Base-by-base conservation (phyloP, 306 rosid species). In the Quercus cerris region DNA sequence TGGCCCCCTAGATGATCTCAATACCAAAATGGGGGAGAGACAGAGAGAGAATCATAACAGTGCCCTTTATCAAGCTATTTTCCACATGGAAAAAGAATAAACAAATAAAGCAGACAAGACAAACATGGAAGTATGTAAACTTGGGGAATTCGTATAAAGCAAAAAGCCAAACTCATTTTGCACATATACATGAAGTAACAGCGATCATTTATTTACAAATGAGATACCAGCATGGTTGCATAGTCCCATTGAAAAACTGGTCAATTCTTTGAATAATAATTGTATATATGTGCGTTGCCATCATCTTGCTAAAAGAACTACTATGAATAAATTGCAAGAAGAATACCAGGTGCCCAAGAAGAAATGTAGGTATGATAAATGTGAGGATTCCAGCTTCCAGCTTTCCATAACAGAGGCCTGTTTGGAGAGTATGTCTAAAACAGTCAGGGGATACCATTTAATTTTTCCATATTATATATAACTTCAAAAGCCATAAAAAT, bases 381-480 rank as follows among this genome's bases (percentile, higher is more conserved):
- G 94, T 93, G 71, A 94, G 94, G 74, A 90, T 6, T 82, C 95
- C 97, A 62, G 97, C 99, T 90, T 94, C 97, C 38, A 90, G 90
- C 87, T 94, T 93, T 52, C 95, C 99, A 63, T 93, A 94, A 89
- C 97, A 94, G n/a, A 94, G 89, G 84, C 98, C 98, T 92, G 89
- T 78, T 82, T 71, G 33, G 57, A 85, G 80, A 80, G 77, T 22
- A 73, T 4, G 10, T 57, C 30, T 49, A 22, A 76, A 15, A 68
- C 52, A 68, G 27, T 68, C 49, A 68, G 17, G 18, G 25, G 20
- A 63, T 63, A 15, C 52, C 5, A n/a, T 18, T 6, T 3, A 35
- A 68, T 18, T 68, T 17, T 5, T 67, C 70, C 41, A 17, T 30
- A 9, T 33, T 13, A 63, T 35, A 64, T 31, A 64, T 31, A 30